Evolutionary conservation across 2,329 filamentous ascomycete species (phyloP).

Genomic region (Acrodontium crateriforme): DNA sequence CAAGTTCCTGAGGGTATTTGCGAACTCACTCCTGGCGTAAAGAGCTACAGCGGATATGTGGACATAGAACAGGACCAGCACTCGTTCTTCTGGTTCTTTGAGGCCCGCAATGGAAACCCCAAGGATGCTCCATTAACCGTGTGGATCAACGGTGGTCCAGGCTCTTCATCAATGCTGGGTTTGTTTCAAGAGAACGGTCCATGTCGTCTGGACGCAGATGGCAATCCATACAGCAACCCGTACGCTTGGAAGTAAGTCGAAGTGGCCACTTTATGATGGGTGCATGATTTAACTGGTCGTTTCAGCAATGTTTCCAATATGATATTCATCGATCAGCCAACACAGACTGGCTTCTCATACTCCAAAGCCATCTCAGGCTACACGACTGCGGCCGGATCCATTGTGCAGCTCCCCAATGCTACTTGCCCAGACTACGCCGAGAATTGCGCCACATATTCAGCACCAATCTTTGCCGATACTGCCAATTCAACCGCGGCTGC

Average conservation of each 20-base stretch:
- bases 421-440: constrained; percentile 11
- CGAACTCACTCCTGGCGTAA: constrained; percentile 42
- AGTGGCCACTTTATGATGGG: background rate
- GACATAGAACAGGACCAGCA: constrained; percentile 39
- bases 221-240: constrained; percentile 42
- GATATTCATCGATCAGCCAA: constrained; percentile 55
- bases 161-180: constrained; percentile 43
- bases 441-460: constrained; percentile 38
- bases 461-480: constrained; percentile 39
- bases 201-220: constrained; percentile 31
- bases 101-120: constrained; percentile 37
- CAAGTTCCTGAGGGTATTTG: constrained; percentile 41
- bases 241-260: constrained; percentile 41
- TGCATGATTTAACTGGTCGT: background rate
- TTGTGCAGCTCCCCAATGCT: constrained; percentile 21
- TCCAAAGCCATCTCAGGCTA: constrained; percentile 19
- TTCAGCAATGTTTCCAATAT: constrained; percentile 43
- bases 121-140: constrained; percentile 42
- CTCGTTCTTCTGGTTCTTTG: constrained; percentile 46
- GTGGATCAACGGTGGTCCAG: constrained; percentile 49
- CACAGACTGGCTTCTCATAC: constrained; percentile 44
- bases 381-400: constrained; percentile 13
- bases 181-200: constrained; percentile 37
- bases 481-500: constrained; percentile 40
- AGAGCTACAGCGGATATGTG: constrained; percentile 43